Evolutionary conservation across 108 stramenopile species (phyloP), one percentile per base, ranked within the genome.

Genomic region (Nitzschia inconspicua): DNA sequence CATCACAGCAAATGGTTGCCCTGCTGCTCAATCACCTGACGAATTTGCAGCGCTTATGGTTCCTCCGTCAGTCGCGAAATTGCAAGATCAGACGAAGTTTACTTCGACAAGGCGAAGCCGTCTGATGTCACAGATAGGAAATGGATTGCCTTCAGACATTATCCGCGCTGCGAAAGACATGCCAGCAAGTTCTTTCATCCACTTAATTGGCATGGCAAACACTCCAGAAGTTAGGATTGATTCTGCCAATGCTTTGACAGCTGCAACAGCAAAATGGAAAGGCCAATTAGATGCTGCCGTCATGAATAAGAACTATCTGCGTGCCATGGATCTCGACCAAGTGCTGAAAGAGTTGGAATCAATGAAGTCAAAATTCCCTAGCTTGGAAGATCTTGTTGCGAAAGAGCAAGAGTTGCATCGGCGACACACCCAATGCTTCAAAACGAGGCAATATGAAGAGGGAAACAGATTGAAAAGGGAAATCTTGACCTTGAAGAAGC

Each of bases 1-100:
- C 23, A 72, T 72, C 23, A 72, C 70, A 8, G 54, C 63, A 35
- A 72, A 63, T 36, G 70, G 70, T n/a, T 72, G 70, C 32, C 70
- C 70, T 23, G 70, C 70, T 4, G 70, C 70, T 2, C 70, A 72
- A 46, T 64, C 70, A 6, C 60, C 70, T 10, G 63, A 72, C 36
- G 70, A 72, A 60, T 64, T 63, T 30, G 70, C 55, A 18, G 70
- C 55, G 8, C 44, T 72, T 10, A 64, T 72, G 52, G 63, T 72
- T 3, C 70, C 70, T 27, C 70, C 70, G 11, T 72, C 70, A 6
- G 56, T 72, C 10, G 70, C 70, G 36, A 51, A 36, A 10, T 22
- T 40, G n/a, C 24, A 47, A 8, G 60, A 69, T 47, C 51, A 69
- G 20, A 23, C 29, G 13, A 61, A 53, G 22, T 44, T 59, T 8